Evolutionary conservation across 2,329 filamentous ascomycete species (phyloP), one percentile per base, ranked within the genome.

Genomic region (Salinomyces thailandicus): DNA sequence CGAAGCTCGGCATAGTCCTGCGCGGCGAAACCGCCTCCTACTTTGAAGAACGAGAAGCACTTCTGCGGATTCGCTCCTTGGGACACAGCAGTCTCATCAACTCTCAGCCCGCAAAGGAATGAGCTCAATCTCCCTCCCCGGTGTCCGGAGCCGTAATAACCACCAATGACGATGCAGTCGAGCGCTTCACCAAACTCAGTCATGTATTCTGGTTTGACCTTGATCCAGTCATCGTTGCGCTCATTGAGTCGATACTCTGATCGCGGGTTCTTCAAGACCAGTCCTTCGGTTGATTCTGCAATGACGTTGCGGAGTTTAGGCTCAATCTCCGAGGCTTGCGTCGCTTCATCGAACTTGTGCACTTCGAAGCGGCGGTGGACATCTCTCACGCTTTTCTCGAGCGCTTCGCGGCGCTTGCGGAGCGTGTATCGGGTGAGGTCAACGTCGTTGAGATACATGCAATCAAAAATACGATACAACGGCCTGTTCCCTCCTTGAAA

Each of bases 181-280:
- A 98, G 74, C 0, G 81, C 85, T 61, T 96, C 89, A 43, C 91
- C 91, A 57, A 91, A 94, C 44, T 94, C 89, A 2, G 79, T 79
- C 87, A 96, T 95, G 59, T 98, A 98, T 46, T 98, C 91, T 1
- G 91, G 91, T 53, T 98, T 98, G 6, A 98, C 87, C 58, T 98
- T 98, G 63, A 95, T 81, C 91, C 91, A 98, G 60, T 94, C 85
- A 50, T 93, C 84, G 51, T 93, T 91, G 32, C 91, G 81, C 48
- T 85, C 83, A 53, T 93, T 94, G 7, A 96, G 70, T 5, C 77
- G 73, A 57, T 98, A 98, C 52, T 76, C 72, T 0, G 87, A 93
- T 4, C 81, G 72, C 5, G 91, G 91, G 45, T 94, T 96, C 65
- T 98, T 98, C 35, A 96, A 64, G 0, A 98, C 86, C 1, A 96